These are phyloP conservation scores for Hortaea werneckii DNA, from an alignment of 2,329 filamentous ascomycete species.

Conservation along the genomic window DNA sequence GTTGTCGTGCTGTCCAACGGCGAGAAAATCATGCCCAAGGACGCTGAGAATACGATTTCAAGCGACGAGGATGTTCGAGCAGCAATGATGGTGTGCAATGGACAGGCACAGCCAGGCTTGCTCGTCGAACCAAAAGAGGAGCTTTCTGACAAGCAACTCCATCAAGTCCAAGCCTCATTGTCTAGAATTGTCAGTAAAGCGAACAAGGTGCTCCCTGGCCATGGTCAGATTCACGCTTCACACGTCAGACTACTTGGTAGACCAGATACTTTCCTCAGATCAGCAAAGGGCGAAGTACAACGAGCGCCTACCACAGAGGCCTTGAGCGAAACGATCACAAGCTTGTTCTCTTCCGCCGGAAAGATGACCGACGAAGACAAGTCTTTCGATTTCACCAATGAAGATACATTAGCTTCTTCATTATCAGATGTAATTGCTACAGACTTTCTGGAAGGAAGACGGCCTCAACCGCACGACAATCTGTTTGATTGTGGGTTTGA, in stretches of 20 bases:
- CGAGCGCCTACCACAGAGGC: slow-evolving; percentile 1
- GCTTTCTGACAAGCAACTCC: slow-evolving; percentile 1
- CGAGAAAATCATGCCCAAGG: slow-evolving; percentile 19
- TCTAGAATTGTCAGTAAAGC: slow-evolving; percentile 39
- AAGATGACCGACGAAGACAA: no score
- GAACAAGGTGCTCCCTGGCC: slow-evolving; percentile 31
- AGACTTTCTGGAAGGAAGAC: no score
- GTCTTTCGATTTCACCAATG: no score
- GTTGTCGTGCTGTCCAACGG: slow-evolving; percentile 22
- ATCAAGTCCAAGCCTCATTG: slow-evolving; percentile 27
- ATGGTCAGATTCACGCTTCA: slow-evolving; percentile 33
- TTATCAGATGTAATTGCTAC: no score
- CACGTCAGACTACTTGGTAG: slow-evolving; percentile 30
- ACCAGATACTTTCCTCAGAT: slow-evolving; percentile 37
- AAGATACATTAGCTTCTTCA: no score
- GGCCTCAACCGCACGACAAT: no score
- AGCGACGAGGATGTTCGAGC: slow-evolving; percentile 17
- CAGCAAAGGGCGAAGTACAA: slow-evolving; percentile 33
- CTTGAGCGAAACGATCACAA: background rate
- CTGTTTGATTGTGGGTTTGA: no score
- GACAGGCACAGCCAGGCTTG: slow-evolving; percentile 19
- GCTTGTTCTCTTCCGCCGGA: no score
- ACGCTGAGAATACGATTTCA: slow-evolving; percentile 5
- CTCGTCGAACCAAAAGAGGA: slow-evolving; percentile 18
- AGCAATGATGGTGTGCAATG: slow-evolving; percentile 23